Percentiles rank a stretch among this genome's conserved stretches.
phyloP scores from a whole-genome alignment of 1,284 basidiomycete genomes.

The Tausonia pullulans region DNA sequence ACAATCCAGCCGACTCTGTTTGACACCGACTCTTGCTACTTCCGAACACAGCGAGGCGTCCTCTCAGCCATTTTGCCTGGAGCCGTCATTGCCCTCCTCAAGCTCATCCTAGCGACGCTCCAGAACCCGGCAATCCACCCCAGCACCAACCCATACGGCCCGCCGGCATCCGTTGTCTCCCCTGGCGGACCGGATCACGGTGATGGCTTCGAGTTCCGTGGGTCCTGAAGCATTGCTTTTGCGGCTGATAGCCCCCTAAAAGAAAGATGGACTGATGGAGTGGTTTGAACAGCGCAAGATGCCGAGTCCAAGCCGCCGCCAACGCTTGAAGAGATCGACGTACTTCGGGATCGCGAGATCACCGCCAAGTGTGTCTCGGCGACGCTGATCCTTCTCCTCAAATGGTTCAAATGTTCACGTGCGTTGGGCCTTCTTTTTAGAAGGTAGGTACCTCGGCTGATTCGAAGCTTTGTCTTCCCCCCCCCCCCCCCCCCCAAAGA shows the following conservation, averaged over 20 bases:
- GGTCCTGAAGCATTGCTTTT: not conserved
- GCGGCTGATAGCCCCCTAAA: too few species aligned
- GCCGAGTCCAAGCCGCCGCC: slow-evolving; percentile 45
- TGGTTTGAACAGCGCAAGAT: too few species aligned
- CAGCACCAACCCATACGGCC: not conserved
- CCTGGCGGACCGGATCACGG: not conserved
- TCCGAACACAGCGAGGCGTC: slow-evolving; percentile 24
- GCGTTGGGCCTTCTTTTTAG: slow-evolving; percentile 29
- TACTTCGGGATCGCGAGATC: slow-evolving; percentile 91
- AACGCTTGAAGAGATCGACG: slow-evolving; percentile 88
- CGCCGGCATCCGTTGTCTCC: not conserved
- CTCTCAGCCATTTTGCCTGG: slow-evolving; percentile 61
- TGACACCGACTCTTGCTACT: not conserved
- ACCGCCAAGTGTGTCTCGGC: slow-evolving; percentile 95
- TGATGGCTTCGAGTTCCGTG: slow-evolving; percentile 9
- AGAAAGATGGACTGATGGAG: too few species aligned
- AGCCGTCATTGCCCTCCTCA: slow-evolving; percentile 80
- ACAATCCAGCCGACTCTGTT: not conserved
- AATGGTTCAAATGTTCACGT: slow-evolving; percentile 99
- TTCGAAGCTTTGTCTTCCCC: not conserved
- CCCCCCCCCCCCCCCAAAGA: slow-evolving; percentile 36
- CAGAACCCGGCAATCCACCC: slow-evolving; percentile 48
- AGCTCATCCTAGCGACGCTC: slow-evolving; percentile 76
- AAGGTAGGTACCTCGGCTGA: not conserved
- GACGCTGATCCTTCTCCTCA: slow-evolving; percentile 76